These are phyloP conservation scores for Aspergillus floridensis DNA, from an alignment of 2,329 filamentous ascomycete genomes.

Conservation along the genomic window DNA sequence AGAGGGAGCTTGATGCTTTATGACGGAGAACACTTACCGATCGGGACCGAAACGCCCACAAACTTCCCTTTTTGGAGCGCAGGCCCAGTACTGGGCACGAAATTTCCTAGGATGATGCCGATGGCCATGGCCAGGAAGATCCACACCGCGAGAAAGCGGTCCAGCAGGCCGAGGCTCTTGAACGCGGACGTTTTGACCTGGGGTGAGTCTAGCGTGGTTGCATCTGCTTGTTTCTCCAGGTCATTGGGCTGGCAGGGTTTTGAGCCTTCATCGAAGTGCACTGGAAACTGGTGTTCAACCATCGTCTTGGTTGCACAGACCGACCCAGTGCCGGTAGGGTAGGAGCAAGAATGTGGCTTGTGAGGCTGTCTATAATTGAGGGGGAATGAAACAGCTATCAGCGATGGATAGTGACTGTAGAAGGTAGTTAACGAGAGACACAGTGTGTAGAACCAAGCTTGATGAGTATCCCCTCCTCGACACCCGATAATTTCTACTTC, in stretches of 20 bases:
- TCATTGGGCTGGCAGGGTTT: background rate
- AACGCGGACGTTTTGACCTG: slow-evolving; percentile 14
- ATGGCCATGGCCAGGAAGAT: slow-evolving; percentile 75
- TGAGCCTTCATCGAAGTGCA: background rate
- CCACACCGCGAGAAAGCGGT: slow-evolving; percentile 52
- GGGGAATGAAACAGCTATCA: no score
- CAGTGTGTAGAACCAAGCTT: no score
- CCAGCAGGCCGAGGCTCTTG: slow-evolving; percentile 18
- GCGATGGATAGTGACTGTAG: no score
- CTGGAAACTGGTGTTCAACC: background rate
- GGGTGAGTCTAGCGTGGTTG: background rate
- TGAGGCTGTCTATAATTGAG: no score
- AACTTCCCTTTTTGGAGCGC: slow-evolving; percentile 68
- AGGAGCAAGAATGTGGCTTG: no score
- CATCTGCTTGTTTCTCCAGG: background rate
- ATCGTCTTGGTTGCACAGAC: background rate
- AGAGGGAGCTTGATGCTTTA: no score
- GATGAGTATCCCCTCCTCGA: no score
- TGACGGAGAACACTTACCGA: slow-evolving; percentile 44
- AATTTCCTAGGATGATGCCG: slow-evolving; percentile 72
- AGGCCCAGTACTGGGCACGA: slow-evolving; percentile 60
- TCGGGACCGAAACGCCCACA: slow-evolving; percentile 66
- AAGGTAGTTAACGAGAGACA: no score
- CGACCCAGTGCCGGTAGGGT: no score
- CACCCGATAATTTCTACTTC: no score